These are phyloP conservation scores for Chenopodium quinoa DNA, from an alignment of 148 eudicot genomes.

Conservation along the genomic window DNA sequence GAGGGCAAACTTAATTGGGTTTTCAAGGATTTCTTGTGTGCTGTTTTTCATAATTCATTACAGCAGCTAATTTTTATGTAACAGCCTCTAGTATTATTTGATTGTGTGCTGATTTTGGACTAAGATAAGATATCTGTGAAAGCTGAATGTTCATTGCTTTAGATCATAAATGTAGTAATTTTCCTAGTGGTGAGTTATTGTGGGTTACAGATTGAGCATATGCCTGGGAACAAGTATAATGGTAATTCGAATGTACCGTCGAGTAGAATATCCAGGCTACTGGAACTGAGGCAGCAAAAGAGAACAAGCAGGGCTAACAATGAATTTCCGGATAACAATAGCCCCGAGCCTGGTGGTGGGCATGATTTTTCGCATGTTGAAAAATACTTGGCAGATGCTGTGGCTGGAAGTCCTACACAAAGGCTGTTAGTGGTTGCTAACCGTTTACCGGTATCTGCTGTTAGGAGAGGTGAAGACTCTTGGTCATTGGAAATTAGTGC, in stretches of 20 bases:
- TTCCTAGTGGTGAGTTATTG: conserved; percentile 1
- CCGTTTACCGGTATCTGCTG: conserved; percentile 88
- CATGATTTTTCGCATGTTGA: conserved; percentile 50
- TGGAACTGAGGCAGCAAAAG: conserved; percentile 60
- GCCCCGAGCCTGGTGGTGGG: conserved; percentile 42
- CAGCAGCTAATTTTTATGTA: neutral
- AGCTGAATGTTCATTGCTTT: neutral
- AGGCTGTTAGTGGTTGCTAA: conserved; percentile 86
- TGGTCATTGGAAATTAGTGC: conserved; percentile 93
- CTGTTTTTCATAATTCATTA: conserved; percentile 3
- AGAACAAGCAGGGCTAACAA: conserved; percentile 41
- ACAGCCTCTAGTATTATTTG: neutral
- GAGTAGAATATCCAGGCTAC: conserved; percentile 53
- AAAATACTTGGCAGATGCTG: conserved; percentile 54
- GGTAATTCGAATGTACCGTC: conserved; percentile 44
- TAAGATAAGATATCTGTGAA: neutral
- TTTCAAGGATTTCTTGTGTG: neutral
- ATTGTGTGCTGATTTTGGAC: conserved; percentile 6
- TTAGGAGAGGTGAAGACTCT: conserved; percentile 77
- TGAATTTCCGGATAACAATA: conserved; percentile 39
- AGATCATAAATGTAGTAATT: neutral
- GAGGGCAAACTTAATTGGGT: neutral
- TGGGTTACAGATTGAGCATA: conserved; percentile 39
- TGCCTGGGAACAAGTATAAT: conserved; percentile 75
- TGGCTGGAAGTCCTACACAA: conserved; percentile 48